Percentiles rank a stretch among this genome's conserved stretches.
phyloP scores from a whole-genome alignment of 2,329 filamentous ascomycete species.

The Gyromitra esculenta region DNA sequence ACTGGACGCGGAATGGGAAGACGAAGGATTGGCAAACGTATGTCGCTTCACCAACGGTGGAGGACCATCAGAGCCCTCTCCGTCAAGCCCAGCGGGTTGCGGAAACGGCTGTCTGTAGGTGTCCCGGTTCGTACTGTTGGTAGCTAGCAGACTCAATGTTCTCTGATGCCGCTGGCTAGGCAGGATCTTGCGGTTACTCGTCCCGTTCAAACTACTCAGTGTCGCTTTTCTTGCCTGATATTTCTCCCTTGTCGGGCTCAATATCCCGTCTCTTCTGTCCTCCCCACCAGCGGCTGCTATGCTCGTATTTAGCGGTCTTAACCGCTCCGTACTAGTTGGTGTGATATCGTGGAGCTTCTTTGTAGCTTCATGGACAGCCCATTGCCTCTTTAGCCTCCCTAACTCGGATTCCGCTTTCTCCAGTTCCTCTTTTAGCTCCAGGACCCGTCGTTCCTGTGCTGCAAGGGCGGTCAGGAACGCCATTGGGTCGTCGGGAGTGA shows the following conservation, averaged over 20 bases:
- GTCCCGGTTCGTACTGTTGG: conserved; percentile 61
- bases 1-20: conserved; percentile 36
- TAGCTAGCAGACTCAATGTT: conserved; percentile 83
- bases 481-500: conserved; percentile 67
- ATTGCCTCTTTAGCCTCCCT: conserved; percentile 80
- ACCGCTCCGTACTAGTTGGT: conserved; percentile 63
- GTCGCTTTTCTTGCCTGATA: conserved; percentile 70
- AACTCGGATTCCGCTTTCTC: conserved; percentile 81
- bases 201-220: conserved; percentile 70
- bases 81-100: conserved; percentile 55
- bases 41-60: conserved; percentile 33
- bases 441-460: conserved; percentile 86
- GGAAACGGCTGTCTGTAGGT: conserved; percentile 59
- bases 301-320: conserved; percentile 47
- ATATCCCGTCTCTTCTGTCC: conserved; percentile 27
- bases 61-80: conserved; percentile 9
- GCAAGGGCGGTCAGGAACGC: conserved; percentile 89
- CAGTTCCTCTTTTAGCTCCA: conserved; percentile 93
- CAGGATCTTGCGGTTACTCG: conserved; percentile 64
- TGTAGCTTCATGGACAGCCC: conserved; percentile 78
- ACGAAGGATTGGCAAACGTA: conserved; percentile 41
- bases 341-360: conserved; percentile 77
- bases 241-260: conserved; percentile 47
- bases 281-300: conserved; percentile 38
- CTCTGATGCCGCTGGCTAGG: conserved; percentile 55